These are phyloP conservation scores for Russula earlei DNA, from an alignment of 768 basidiomycete genomes.

Conservation along the genomic window DNA sequence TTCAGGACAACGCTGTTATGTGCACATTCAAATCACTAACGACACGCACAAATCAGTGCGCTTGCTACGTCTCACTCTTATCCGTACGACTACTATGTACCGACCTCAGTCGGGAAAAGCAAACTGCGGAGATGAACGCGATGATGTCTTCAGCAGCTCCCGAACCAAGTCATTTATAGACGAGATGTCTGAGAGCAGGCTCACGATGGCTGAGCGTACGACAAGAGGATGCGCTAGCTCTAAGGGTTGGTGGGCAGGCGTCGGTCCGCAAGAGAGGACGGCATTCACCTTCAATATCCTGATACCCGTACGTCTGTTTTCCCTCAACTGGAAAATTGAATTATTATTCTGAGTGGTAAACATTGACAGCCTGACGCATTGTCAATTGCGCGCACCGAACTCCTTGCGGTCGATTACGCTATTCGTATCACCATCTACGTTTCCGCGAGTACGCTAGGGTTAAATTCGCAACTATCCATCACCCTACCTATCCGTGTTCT, in stretches of 20 bases:
- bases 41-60: conserved; percentile 60
- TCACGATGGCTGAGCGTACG: conserved; percentile 58
- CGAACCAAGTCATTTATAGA: conserved; percentile 53
- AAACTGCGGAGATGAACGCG: conserved; percentile 19
- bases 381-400: conserved; percentile 53
- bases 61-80: conserved; percentile 48
- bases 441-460: conserved; percentile 31
- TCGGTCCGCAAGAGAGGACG: conserved; percentile 47
- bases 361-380: conserved; percentile 51
- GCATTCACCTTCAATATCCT: conserved; percentile 62
- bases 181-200: conserved; percentile 51
- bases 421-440: conserved; percentile 56
- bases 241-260: conserved; percentile 87
- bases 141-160: conserved; percentile 47
- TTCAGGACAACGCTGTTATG: conserved; percentile 68
- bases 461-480: conserved; percentile 56
- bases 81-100: conserved; percentile 60
- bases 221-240: conserved; percentile 65
- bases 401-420: conserved; percentile 70
- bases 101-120: conserved; percentile 40
- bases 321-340: neutral
- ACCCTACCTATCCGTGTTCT: conserved; percentile 68
- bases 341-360: neutral
- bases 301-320: conserved; percentile 55
- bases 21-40: conserved; percentile 58